Base-by-base conservation (phyloP, 306 rosid species). In the Arachis hypogaea region DNA sequence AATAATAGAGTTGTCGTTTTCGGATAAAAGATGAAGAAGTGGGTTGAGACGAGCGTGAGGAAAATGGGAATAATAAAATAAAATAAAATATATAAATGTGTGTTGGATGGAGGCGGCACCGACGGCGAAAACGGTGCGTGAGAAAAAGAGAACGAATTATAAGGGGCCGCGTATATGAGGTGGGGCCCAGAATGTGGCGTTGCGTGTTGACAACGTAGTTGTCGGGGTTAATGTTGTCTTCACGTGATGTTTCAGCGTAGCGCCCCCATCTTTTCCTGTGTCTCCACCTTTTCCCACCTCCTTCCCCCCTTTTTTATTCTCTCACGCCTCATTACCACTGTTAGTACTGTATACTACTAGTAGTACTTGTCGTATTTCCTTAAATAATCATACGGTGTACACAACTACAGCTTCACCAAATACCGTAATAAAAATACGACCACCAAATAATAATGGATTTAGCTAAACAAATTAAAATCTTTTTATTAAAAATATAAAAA, bases 191-290 rank as follows among this genome's bases (percentile, higher is more conserved):
- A 0, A 2, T 51, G 52, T n/a, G 54, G 75, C 50, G 43, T 68
- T 72, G 71, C 84, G 83, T 82, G 85, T 90, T 84, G 89, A 87
- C 90, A 82, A 83, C 59, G 86, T 71, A 66, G 30, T 51, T 82
- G 93, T 90, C 89, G 88, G 86, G 80, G 82, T 81, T 87, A 59
- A 61, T 79, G 86, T 69, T 87, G 88, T 90, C 82, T 73, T 86
- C 90, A 81, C 92, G 86, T 87, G 90, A 80, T 78, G 78, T 83
- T 72, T 81, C 86, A 71, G 82, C 86, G 81, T 85, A 71, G 82
- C 86, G 81, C 78, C 83, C 51, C 85, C 72, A 51, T 75, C 71
- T 70, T 69, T 69, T 64, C 72, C 29, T 51, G 8, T 60, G 69
- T 67, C 58, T 73, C 63, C 10, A 51, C 14, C 51, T 46, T 46